A percentile compares a stretch with the other conserved stretches of the same genome.
Conservation (phyloP, 2,329 filamentous ascomycete species). For the Monilinia aucupariae region DNA sequence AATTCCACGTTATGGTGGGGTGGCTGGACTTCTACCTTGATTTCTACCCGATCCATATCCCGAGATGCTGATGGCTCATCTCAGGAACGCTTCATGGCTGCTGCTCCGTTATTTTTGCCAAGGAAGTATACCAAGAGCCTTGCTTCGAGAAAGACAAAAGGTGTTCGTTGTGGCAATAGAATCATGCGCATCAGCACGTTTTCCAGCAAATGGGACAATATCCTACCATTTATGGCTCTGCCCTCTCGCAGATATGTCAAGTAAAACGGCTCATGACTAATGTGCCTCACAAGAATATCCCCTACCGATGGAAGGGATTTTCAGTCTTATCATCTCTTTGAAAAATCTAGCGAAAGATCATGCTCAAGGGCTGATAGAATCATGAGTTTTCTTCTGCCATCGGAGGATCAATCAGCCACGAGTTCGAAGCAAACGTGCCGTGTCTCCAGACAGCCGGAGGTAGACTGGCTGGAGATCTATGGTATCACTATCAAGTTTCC, state of each 20-base stretch:
- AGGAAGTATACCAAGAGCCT: too few relatives aligned
- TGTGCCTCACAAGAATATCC: neutral
- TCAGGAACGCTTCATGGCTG: too few relatives aligned
- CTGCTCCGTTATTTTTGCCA: too few relatives aligned
- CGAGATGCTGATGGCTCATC: too few relatives aligned
- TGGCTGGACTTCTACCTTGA: too few relatives aligned
- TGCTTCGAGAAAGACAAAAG: too few relatives aligned
- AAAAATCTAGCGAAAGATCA: neutral
- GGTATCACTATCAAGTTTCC: too few relatives aligned
- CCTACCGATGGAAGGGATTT: neutral
- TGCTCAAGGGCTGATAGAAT: neutral
- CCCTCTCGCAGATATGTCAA: too few relatives aligned
- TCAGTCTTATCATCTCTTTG: neutral
- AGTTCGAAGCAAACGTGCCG: neutral
- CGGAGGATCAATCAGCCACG: neutral
- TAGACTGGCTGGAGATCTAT: neutral
- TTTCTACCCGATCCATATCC: too few relatives aligned
- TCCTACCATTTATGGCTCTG: slow-evolving; percentile 57
- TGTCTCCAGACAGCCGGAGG: neutral
- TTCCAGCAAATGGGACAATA: slow-evolving; percentile 36
- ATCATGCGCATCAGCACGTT: too few relatives aligned
- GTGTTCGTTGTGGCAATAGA: too few relatives aligned
- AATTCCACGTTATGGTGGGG: too few relatives aligned
- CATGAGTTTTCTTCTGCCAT: neutral
- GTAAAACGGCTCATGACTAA: neutral